phyloP scores from a whole-genome alignment of 2,329 filamentous ascomycete genomes.

The Claviceps capensis region DNA sequence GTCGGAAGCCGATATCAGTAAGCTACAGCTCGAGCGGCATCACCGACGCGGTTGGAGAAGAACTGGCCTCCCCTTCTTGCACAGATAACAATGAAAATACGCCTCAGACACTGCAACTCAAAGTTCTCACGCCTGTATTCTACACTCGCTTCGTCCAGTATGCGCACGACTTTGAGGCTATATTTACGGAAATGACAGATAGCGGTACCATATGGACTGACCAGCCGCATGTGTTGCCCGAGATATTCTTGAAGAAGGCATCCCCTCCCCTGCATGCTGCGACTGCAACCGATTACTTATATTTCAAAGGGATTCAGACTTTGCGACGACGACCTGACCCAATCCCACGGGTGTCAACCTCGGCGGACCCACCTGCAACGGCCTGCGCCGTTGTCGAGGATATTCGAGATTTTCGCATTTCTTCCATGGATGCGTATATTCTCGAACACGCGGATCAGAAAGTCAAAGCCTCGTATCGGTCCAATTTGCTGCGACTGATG shows the following conservation, averaged over 20 bases:
- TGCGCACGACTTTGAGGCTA: constrained; percentile 44
- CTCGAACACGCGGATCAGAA: constrained; percentile 17
- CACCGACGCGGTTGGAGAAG: constrained; percentile 20
- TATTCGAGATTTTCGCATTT: constrained; percentile 33
- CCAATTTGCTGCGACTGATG: constrained; percentile 27
- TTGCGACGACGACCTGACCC: constrained; percentile 28
- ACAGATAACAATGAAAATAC: constrained; percentile 4
- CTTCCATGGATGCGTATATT: constrained; percentile 37
- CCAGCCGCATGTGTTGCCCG: constrained; percentile 35
- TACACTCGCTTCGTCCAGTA: constrained; percentile 55
- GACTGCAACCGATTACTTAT: constrained; percentile 23
- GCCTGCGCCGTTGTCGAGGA: constrained; percentile 17
- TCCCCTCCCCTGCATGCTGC: constrained; percentile 21
- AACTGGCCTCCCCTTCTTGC: constrained; percentile 22
- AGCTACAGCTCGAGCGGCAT: constrained; percentile 41
- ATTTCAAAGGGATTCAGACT: constrained; percentile 30
- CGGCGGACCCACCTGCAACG: constrained; percentile 14
- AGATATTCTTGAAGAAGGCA: constrained; percentile 27
- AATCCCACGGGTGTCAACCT: constrained; percentile 28
- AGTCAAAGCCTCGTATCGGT: constrained; percentile 21
- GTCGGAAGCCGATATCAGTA: constrained; percentile 30
- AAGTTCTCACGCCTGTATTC: constrained; percentile 49
- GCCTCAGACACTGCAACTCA: constrained; percentile 34
- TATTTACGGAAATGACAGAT: constrained; percentile 46
- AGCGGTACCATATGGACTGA: constrained; percentile 46